A percentile compares a stretch with the other conserved stretches of the same genome.
Evolutionary conservation across 2,329 filamentous ascomycete species (phyloP).

Genomic region (Sclerotinia subarctica): DNA sequence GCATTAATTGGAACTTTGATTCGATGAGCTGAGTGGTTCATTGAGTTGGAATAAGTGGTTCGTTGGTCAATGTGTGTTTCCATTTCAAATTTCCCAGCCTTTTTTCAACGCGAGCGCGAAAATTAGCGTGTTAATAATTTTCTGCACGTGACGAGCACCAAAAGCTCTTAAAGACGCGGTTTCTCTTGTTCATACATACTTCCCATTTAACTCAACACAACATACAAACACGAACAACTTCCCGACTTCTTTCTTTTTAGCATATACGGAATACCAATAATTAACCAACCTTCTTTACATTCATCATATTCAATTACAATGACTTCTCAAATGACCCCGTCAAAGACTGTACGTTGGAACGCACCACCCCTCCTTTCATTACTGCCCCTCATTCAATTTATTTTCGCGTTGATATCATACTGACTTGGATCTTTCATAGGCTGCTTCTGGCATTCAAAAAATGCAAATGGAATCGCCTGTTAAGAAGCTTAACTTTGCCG

Average conservation of each 20-base stretch:
- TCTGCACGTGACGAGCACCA: slow-evolving; percentile 11
- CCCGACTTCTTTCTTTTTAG: slow-evolving; percentile 23
- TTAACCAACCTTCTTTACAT: slow-evolving; percentile 14
- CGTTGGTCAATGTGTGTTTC: neutral
- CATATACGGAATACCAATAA: slow-evolving; percentile 25
- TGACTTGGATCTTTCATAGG: slow-evolving; percentile 51
- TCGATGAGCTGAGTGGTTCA: slow-evolving; percentile 1
- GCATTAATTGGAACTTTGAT: neutral
- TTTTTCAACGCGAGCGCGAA: slow-evolving; percentile 19
- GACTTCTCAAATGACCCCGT: slow-evolving; percentile 72
- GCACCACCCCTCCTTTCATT: slow-evolving; percentile 39
- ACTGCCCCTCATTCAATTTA: slow-evolving; percentile 32
- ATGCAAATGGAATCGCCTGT: slow-evolving; percentile 90
- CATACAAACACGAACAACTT: slow-evolving; percentile 17
- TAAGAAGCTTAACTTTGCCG: slow-evolving; percentile 83
- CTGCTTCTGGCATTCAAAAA: slow-evolving; percentile 78
- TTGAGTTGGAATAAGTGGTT: slow-evolving; percentile 2
- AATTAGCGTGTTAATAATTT: slow-evolving; percentile 18
- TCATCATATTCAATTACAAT: slow-evolving; percentile 46
- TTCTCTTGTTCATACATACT: neutral
- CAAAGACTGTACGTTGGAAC: slow-evolving; percentile 59
- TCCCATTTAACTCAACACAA: neutral
- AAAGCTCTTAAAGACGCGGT: slow-evolving; percentile 18
- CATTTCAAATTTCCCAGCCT: slow-evolving; percentile 17
- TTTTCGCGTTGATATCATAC: slow-evolving; percentile 25